Evolutionary conservation across 768 basidiomycete genomes (phyloP).

Genomic region (Boletus subparvulus): DNA sequence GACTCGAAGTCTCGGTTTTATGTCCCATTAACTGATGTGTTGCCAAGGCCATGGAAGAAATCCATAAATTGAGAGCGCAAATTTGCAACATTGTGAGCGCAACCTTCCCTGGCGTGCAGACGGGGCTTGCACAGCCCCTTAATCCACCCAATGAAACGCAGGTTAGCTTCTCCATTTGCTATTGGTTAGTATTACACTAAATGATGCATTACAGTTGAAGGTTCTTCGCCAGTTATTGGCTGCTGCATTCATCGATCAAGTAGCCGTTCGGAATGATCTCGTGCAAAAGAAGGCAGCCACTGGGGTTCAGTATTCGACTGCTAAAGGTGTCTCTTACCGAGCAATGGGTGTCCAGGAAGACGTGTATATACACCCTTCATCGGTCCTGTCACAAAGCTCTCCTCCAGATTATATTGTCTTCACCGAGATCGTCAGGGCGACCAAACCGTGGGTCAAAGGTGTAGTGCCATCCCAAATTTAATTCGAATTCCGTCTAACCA

Average conservation of each 20-base stretch:
- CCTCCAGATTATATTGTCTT: conserved; percentile 89
- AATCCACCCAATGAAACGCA: conserved; percentile 77
- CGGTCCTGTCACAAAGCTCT: conserved; percentile 60
- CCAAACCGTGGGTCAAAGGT: conserved; percentile 81
- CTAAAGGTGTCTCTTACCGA: conserved; percentile 79
- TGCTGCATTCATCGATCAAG: conserved; percentile 92
- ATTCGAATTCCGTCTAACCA: conserved; percentile 1
- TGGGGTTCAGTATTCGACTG: conserved; percentile 69
- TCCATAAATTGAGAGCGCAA: conserved; percentile 90
- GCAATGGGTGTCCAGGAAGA: conserved; percentile 81
- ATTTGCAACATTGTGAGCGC: conserved; percentile 79
- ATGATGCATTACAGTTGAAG: conserved; percentile 64
- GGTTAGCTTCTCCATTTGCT: conserved; percentile 39
- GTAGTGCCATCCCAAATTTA: conserved; percentile 8
- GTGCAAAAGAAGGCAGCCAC: conserved; percentile 55
- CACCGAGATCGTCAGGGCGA: conserved; percentile 77
- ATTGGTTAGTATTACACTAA: background rate
- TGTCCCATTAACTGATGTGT: conserved; percentile 1
- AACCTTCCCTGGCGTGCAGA: conserved; percentile 68
- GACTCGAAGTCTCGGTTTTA: conserved; percentile 5
- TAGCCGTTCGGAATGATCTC: conserved; percentile 88
- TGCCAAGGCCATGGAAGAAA: conserved; percentile 93
- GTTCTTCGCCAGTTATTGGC: conserved; percentile 83
- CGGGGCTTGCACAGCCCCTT: conserved; percentile 63
- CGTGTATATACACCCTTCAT: conserved; percentile 90